Evolutionary conservation across 2,329 filamentous ascomycete genomes (phyloP).

Genomic region (Aspergillus persii): DNA sequence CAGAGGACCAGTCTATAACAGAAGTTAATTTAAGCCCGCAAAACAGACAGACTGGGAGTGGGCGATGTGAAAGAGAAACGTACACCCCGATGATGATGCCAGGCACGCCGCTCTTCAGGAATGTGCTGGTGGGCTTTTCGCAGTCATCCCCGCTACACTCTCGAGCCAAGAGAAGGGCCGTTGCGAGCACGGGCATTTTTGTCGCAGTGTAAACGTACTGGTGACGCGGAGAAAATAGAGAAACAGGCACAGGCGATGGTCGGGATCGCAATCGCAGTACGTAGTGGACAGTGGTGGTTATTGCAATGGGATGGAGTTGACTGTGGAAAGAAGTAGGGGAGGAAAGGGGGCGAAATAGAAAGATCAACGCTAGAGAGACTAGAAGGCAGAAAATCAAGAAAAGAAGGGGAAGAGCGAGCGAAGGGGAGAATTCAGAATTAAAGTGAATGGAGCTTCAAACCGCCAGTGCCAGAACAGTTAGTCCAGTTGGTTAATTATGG

Average conservation of each 20-base stretch:
- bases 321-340: neutral
- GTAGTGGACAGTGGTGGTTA: neutral
- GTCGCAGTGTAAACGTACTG: neutral
- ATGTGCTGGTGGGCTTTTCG: slow-evolving; percentile 17
- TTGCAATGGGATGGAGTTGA: neutral
- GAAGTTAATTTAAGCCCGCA: neutral
- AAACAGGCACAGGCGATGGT: too few relatives aligned
- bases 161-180: neutral
- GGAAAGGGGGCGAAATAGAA: neutral
- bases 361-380: neutral
- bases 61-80: neutral
- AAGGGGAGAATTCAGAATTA: neutral
- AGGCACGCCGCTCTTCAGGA: slow-evolving; percentile 18
- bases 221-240: neutral
- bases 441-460: neutral
- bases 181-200: neutral
- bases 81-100: slow-evolving; percentile 17
- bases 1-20: slow-evolving; percentile 10
- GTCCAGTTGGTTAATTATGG: neutral
- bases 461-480: neutral
- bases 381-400: neutral
- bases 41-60: neutral
- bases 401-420: neutral
- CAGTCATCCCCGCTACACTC: neutral
- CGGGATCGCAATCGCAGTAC: neutral